A percentile compares a stretch with the other conserved stretches of the same genome.
phyloP scores from a whole-genome alignment of 805 yeast genomes.

The Sugiyamaella americana region DNA sequence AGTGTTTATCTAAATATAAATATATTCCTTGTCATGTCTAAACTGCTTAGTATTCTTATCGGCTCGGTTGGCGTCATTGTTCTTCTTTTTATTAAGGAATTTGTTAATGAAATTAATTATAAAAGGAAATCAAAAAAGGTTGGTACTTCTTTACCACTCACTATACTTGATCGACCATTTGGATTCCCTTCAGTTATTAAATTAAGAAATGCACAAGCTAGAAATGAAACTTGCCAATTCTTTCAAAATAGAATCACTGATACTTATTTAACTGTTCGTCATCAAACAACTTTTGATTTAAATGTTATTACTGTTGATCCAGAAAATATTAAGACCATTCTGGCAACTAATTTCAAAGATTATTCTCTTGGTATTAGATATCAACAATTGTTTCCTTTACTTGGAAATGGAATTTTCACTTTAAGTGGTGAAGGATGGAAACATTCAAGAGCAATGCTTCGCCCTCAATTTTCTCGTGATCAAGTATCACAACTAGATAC shows the following conservation, averaged over 20 bases:
- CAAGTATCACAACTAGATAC: slow-evolving; percentile 29
- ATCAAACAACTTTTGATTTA: slow-evolving; percentile 7
- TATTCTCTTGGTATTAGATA: slow-evolving; percentile 28
- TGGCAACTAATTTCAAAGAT: slow-evolving; percentile 32
- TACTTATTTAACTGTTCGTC: neutral
- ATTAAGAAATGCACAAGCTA: neutral
- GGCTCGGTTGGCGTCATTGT: neutral
- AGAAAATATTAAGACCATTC: slow-evolving; percentile 31
- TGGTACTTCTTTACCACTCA: neutral
- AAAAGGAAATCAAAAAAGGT: neutral
- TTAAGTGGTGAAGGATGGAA: slow-evolving; percentile 33
- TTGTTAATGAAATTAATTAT: neutral
- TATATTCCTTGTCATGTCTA: too few species aligned
- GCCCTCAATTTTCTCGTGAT: slow-evolving; percentile 34
- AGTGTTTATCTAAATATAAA: too few species aligned
- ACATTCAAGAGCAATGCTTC: slow-evolving; percentile 33
- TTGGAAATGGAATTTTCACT: slow-evolving; percentile 36
- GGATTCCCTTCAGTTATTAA: neutral
- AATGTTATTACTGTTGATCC: slow-evolving; percentile 26
- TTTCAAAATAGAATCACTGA: slow-evolving; percentile 2
- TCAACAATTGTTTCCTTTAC: slow-evolving; percentile 25
- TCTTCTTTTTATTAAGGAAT: neutral
- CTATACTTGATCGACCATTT: slow-evolving; percentile 5
- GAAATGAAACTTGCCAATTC: slow-evolving; percentile 2
- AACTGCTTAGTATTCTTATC: too few species aligned